A percentile compares a stretch with the other conserved stretches of the same genome.
phyloP scores from a whole-genome alignment of 2,329 filamentous ascomycete species.

The Clarireedia hainanense region DNA sequence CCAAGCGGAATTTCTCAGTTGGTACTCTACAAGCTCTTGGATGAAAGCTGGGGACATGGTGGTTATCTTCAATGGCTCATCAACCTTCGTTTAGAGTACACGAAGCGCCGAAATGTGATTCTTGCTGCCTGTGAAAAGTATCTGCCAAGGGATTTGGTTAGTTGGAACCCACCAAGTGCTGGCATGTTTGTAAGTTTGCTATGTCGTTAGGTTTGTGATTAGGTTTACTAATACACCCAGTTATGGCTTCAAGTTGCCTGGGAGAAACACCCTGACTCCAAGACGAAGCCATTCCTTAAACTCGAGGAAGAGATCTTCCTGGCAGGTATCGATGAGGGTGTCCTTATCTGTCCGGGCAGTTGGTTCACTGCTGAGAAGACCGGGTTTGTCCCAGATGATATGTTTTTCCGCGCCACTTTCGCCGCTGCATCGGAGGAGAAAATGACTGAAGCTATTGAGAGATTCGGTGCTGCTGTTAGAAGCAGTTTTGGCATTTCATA shows the following conservation, averaged over 20 bases:
- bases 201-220: not conserved
- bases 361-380: conserved; percentile 80
- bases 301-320: conserved; percentile 86
- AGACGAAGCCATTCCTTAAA: conserved; percentile 45
- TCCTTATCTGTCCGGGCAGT: conserved; percentile 74
- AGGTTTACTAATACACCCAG: conserved; percentile 30
- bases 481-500: conserved; percentile 41
- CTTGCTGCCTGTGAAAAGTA: conserved; percentile 72
- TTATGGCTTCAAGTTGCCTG: conserved; percentile 68
- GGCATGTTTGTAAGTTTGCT: conserved; percentile 60
- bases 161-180: conserved; percentile 71
- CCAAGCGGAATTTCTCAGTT: conserved; percentile 80
- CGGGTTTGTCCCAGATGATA: conserved; percentile 39
- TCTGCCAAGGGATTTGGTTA: conserved; percentile 65
- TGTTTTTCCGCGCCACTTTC: conserved; percentile 84
- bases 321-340: conserved; percentile 64
- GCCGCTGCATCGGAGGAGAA: conserved; percentile 67
- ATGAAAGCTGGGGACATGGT: conserved; percentile 88
- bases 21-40: conserved; percentile 78
- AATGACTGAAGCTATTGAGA: conserved; percentile 63
- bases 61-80: conserved; percentile 89
- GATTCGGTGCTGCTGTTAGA: conserved; percentile 69
- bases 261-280: conserved; percentile 54
- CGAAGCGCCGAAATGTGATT: conserved; percentile 66
- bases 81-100: conserved; percentile 74